Base-by-base conservation (phyloP, 768 basidiomycete species). In the Lepiota brunneoincarnata region DNA sequence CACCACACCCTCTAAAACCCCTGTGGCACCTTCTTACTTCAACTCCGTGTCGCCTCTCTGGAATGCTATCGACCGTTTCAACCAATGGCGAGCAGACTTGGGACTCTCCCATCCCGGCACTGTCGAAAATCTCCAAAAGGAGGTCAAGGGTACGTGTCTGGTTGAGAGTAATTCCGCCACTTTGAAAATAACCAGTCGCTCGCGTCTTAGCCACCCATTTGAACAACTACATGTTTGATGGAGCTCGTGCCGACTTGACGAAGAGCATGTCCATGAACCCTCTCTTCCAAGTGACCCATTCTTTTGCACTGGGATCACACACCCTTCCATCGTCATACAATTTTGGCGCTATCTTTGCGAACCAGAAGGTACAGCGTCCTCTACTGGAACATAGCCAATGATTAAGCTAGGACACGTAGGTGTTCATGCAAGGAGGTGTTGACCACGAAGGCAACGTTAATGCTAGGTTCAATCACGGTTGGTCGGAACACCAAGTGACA, bases 251-350 rank as follows among this genome's bases (percentile, higher is more conserved):
- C 28, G 97, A 99, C 76, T 77, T 98, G 62, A 89, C 91, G 44
- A 99, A 98, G 75, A 87, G 82, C 62, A 78, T 98, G 62, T 96
- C 93, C 24, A 80, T 89, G 69, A 91, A 84, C 69, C 97, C 97
- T n/a, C 84, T 91, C 47, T 98, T 98, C 82, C 96, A 98, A 77
- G 89, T 98, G 63, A 95, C 94, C 57, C 97, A 99, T 70, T 91
- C 93, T 20, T 98, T 99, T 74, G 79, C 86, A 55, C 76, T 98
- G 54, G 97, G 93, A 17, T 93, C 92, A 17, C 88, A 90, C 69
- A 82, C 86, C n/a, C 71, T 78, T 0, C 82, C 92, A 1, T 81
- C 96, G 12, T 89, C 88, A 26, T 99, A 99, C 72, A 94, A 93
- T 70, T 98, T 98, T 67, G 91, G 89, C 54, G 93, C 94, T 9